Conservation (phyloP, 352 stramenopile species). For the Phytophthora ramorum region DNA sequence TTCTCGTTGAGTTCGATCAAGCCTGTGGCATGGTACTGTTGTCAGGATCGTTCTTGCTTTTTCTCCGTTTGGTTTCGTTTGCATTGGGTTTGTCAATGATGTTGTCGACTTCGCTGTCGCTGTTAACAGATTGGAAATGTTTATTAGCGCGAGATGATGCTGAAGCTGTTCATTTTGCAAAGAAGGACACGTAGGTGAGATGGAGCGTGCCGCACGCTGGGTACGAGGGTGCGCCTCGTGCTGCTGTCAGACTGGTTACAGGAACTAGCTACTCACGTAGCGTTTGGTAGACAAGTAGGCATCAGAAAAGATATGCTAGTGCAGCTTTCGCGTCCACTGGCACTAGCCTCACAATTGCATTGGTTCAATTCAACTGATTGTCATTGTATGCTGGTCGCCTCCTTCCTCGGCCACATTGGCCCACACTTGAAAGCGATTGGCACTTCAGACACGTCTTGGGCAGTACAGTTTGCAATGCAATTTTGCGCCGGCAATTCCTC, state of each 20-base stretch:
- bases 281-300: not conserved
- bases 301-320: constrained; percentile 63
- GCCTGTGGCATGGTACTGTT: constrained; percentile 35
- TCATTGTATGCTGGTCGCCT: not conserved
- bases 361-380: not conserved
- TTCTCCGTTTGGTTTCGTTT: constrained; percentile 22
- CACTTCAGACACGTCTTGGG: no score
- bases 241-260: constrained; percentile 43
- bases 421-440: constrained; percentile 42
- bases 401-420: constrained; percentile 43
- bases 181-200: constrained; percentile 4
- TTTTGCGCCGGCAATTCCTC: no score
- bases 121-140: constrained; percentile 7
- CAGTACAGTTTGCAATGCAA: no score
- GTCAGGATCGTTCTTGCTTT: constrained; percentile 19
- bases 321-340: constrained; percentile 46
- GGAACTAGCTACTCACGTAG: not conserved
- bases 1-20: constrained; percentile 42
- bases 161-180: constrained; percentile 7
- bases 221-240: constrained; percentile 65
- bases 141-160: no score
- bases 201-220: no score
- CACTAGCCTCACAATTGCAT: constrained; percentile 21
- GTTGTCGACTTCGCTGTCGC: constrained; percentile 13
- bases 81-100: constrained; percentile 6